Evolutionary conservation across 1,284 basidiomycete genomes (phyloP).

Genomic region (Austroboletus olivaceoglutinosus): DNA sequence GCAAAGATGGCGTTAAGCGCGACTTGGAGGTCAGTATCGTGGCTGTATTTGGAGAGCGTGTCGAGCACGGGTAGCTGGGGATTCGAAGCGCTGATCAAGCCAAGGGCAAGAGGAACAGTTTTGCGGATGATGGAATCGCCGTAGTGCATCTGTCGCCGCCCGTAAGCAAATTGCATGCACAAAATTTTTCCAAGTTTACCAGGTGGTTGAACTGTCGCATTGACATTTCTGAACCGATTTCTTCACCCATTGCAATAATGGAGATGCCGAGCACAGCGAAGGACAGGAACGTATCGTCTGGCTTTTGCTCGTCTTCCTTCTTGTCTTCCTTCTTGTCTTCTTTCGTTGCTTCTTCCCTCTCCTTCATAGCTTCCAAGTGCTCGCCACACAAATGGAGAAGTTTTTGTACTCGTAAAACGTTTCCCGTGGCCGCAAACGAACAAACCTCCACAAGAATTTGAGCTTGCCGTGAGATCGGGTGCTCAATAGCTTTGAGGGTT

Average conservation of each 20-base stretch:
- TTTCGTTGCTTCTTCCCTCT: slow-evolving; percentile 55
- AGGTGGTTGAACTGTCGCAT: slow-evolving; percentile 93
- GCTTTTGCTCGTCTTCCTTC: slow-evolving; percentile 48
- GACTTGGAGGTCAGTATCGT: slow-evolving; percentile 96
- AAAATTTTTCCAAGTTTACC: slow-evolving; percentile 42
- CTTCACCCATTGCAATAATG: slow-evolving; percentile 97
- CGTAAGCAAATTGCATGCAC: slow-evolving; percentile 6
- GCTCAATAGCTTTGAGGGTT: slow-evolving; percentile 93
- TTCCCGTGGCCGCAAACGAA: slow-evolving; percentile 93
- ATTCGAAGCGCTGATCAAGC: slow-evolving; percentile 93
- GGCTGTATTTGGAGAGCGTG: slow-evolving; percentile 98
- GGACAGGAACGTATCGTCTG: slow-evolving; percentile 86
- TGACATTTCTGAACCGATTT: slow-evolving; percentile 97
- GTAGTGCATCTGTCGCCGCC: slow-evolving; percentile 84
- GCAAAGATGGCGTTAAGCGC: slow-evolving; percentile 97
- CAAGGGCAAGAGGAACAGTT: slow-evolving; percentile 94
- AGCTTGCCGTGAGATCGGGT: slow-evolving; percentile 88
- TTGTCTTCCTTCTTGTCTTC: slow-evolving; percentile 56
- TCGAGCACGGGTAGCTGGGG: slow-evolving; percentile 95
- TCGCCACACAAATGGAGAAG: slow-evolving; percentile 95
- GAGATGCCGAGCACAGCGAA: slow-evolving; percentile 95
- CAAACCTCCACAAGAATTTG: slow-evolving; percentile 94
- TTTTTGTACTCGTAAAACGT: slow-evolving; percentile 91
- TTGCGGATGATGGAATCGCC: slow-evolving; percentile 93
- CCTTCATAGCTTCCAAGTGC: slow-evolving; percentile 69